phyloP scores from a whole-genome alignment of 352 stramenopile species.

The Phytophthora ohioensis region DNA sequence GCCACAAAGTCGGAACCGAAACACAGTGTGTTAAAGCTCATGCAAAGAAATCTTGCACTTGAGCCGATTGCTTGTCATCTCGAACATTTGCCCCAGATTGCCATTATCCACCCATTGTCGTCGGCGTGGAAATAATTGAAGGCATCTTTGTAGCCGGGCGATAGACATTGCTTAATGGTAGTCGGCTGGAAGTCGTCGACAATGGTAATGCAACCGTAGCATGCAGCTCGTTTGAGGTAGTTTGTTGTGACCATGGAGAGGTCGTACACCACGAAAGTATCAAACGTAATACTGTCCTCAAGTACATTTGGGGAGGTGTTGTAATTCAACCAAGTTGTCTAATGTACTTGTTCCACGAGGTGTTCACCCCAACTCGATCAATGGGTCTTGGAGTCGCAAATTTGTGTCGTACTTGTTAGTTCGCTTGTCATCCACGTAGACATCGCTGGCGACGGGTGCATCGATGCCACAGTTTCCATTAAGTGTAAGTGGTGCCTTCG shows the following conservation, averaged over 20 bases:
- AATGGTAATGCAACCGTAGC: not conserved
- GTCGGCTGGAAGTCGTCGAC: not conserved
- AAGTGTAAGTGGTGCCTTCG: not conserved
- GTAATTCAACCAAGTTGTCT: not conserved
- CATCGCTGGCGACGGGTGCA: not conserved
- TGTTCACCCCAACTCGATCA: not conserved
- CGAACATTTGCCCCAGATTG: not conserved
- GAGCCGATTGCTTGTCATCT: not conserved
- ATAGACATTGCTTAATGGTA: not conserved
- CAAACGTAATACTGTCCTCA: not conserved
- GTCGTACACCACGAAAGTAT: not conserved
- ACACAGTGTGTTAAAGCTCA: not conserved
- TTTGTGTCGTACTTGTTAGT: not conserved
- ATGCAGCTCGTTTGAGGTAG: not conserved
- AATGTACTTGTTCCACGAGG: not conserved
- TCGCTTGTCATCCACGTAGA: not conserved
- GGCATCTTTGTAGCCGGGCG: not conserved
- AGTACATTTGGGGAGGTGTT: not conserved
- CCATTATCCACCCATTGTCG: not conserved
- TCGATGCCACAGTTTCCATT: not conserved
- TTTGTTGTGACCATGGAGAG: not conserved
- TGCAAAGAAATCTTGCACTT: not conserved
- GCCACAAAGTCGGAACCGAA: not conserved
- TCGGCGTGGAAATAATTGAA: not conserved
- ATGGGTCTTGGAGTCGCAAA: not conserved